Conservation (phyloP, 805 yeast species). For the Torulaspora microellipsoides region DNA sequence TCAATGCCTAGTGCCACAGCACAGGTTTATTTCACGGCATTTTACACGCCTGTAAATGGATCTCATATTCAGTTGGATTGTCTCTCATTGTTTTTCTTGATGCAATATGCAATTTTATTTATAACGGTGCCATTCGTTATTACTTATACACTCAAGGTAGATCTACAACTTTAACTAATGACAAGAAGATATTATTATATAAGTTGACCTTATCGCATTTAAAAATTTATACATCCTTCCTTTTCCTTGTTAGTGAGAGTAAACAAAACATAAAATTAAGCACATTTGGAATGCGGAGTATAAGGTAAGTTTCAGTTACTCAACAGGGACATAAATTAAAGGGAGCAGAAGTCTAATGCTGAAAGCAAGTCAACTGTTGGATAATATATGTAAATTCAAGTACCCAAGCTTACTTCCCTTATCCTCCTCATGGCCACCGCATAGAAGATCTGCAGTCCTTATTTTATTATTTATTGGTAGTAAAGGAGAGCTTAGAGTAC, state of each 20-base stretch:
- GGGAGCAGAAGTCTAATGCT: constrained; percentile 11
- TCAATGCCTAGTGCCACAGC: constrained; percentile 88
- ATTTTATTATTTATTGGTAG: constrained; percentile 66
- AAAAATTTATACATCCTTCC: no score
- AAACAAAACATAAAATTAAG: no score
- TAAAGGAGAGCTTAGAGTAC: constrained; percentile 70
- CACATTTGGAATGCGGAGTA: no score
- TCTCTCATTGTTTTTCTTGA: constrained; percentile 63
- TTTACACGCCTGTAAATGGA: constrained; percentile 66
- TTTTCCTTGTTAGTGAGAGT: no score
- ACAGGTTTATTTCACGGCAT: constrained; percentile 82
- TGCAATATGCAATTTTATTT: constrained; percentile 59
- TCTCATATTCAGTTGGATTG: constrained; percentile 67
- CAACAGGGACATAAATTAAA: no score
- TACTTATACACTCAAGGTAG: constrained; percentile 45
- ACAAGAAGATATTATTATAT: not conserved
- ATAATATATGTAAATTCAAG: constrained; percentile 19
- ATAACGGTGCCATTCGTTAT: constrained; percentile 69
- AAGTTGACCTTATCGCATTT: no score
- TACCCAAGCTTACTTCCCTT: constrained; percentile 20
- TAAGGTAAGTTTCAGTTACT: no score
- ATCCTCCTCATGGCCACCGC: constrained; percentile 63
- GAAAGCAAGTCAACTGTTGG: constrained; percentile 18
- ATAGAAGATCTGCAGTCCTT: constrained; percentile 75
- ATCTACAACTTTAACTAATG: constrained; percentile 17